Base-by-base conservation (phyloP, 2,329 filamentous ascomycete genomes). In the Apiospora hydei region DNA sequence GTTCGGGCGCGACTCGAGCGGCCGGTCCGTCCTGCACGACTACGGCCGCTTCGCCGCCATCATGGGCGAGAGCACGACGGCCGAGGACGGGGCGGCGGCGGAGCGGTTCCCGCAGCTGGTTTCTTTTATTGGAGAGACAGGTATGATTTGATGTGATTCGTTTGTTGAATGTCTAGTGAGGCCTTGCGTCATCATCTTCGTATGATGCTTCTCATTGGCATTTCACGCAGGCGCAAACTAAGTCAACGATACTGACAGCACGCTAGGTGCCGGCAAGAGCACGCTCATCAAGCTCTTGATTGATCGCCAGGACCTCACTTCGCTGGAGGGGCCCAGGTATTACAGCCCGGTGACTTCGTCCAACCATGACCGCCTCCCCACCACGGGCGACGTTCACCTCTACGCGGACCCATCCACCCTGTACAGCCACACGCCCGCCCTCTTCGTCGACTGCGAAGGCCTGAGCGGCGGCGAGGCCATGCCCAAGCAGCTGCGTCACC, bases 361-460 rank as follows among this genome's bases (percentile, higher is more conserved):
- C 21, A 80, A 81, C 24, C 80, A 78, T 72, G 78, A 80, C 51
- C 82, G 82, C 47, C 76, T 85, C 7, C 84, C 86, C 1, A 88
- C 86, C 4, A 86, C 85, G 5, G 85, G 82, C 11, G 86, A 87
- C 74, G 85, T 88, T 2, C 86, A 89, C 76, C 78, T 89, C 4
- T 88, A 88, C 72, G 80, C 81, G 1, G 87, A 88, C 73, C 86
- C 86, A 2, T 77, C 80, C 0, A 85, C 83, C 3, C 78, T 82
- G 38, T 74, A 77, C 18, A 79, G 80, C 14, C 78, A 79, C 5
- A 75, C 80, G 10, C 86, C 86, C 0, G 80, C 88, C 26, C 79
- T 88, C 4, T 84, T 84, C 69, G 85, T 86, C 30, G 87, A 88
- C 73, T 88, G 86, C 72, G 87, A 88, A 79, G 87, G 87, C 0